Conservation (phyloP, 1,139 yeast species). For the Schwanniomyces etchellsii region DNA sequence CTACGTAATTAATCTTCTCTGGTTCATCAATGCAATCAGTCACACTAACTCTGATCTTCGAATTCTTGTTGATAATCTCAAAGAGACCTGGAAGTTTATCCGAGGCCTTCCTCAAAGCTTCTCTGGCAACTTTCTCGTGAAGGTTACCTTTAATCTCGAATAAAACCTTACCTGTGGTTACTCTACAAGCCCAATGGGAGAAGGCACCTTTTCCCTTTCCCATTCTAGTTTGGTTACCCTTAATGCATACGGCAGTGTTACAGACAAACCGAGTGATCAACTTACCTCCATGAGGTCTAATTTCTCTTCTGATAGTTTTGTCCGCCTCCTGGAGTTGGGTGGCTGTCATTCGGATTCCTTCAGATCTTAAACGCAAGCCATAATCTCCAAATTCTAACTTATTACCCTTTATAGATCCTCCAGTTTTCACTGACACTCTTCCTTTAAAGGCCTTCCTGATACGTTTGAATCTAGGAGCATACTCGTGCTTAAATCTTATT, state of each 20-base stretch:
- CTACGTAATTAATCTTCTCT: conserved; percentile 47
- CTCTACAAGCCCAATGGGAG: conserved; percentile 95
- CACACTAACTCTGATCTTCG: conserved; percentile 71
- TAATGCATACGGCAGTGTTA: conserved; percentile 85
- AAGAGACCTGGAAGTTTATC: conserved; percentile 89
- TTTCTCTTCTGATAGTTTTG: conserved; percentile 72
- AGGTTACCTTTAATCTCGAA: conserved; percentile 79
- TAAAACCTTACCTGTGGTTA: conserved; percentile 89
- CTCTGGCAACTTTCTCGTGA: conserved; percentile 88
- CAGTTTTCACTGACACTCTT: conserved; percentile 87
- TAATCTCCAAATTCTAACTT: conserved; percentile 73
- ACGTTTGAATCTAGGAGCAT: conserved; percentile 74
- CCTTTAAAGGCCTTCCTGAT: conserved; percentile 89
- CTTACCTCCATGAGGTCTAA: conserved; percentile 67
- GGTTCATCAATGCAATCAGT: conserved; percentile 39
- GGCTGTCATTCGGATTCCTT: conserved; percentile 85
- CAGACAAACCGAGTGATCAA: conserved; percentile 79
- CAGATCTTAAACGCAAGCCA: conserved; percentile 83
- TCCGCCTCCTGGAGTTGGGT: conserved; percentile 90
- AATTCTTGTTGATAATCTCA: conserved; percentile 70
- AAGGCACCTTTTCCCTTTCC: conserved; percentile 99
- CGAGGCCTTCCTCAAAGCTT: conserved; percentile 87
- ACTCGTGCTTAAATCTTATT: conserved; percentile 69
- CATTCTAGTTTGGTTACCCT: conserved; percentile 99
- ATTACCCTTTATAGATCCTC: conserved; percentile 90